phyloP scores from a whole-genome alignment of 2,329 filamentous ascomycete genomes.

The Thelonectria rubi region DNA sequence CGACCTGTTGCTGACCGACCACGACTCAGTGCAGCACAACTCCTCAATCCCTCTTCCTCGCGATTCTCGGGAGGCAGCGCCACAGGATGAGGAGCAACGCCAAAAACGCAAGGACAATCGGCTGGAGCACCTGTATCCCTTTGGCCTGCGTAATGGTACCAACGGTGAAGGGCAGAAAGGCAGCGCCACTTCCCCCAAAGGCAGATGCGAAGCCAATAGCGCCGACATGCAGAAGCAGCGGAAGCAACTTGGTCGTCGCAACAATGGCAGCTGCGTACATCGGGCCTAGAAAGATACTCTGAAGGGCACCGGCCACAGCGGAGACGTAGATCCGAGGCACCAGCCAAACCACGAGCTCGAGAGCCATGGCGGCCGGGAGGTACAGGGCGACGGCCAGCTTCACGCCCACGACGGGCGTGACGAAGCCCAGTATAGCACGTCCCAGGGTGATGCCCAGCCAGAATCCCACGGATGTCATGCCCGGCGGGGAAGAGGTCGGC shows the following conservation, averaged over 20 bases:
- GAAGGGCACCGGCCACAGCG: slow-evolving; percentile 73
- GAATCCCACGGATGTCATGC: slow-evolving; percentile 81
- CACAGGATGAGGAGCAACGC: slow-evolving; percentile 56
- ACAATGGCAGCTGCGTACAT: slow-evolving; percentile 79
- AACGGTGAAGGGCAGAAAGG: slow-evolving; percentile 71
- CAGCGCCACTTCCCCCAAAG: slow-evolving; percentile 77
- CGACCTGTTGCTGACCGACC: no score
- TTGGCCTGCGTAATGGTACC: slow-evolving; percentile 69
- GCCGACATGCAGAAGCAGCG: slow-evolving; percentile 76
- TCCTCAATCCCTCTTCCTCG: slow-evolving; percentile 50
- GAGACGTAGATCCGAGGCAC: slow-evolving; percentile 81
- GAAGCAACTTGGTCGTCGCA: slow-evolving; percentile 73
- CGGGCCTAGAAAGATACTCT: slow-evolving; percentile 83
- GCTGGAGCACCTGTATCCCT: slow-evolving; percentile 66
- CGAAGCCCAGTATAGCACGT: slow-evolving; percentile 74
- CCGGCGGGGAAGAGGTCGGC: slow-evolving; percentile 72
- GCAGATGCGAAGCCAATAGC: slow-evolving; percentile 82
- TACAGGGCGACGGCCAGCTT: slow-evolving; percentile 70
- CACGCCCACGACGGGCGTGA: slow-evolving; percentile 77
- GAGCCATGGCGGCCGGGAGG: slow-evolving; percentile 68
- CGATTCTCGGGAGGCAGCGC: slow-evolving; percentile 55
- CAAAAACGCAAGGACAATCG: slow-evolving; percentile 62
- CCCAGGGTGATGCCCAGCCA: slow-evolving; percentile 83
- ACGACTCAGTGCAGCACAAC: no score
- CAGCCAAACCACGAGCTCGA: slow-evolving; percentile 82